Base-by-base conservation (phyloP, 371 early-diverging fungal species). In the Lichtheimia hyalospora region DNA sequence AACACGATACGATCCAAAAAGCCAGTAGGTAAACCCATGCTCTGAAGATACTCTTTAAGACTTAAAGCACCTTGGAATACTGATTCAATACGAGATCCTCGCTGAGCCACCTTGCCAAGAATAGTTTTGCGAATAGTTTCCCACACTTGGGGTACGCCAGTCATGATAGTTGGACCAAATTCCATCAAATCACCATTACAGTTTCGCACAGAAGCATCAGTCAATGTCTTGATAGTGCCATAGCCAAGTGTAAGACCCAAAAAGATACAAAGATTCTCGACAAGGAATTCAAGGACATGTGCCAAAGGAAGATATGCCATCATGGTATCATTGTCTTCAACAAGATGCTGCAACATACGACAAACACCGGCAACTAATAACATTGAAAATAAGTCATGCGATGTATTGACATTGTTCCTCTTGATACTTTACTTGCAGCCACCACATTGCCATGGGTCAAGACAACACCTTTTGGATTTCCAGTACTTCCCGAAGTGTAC, bases 251-350 rank as follows among this genome's bases (percentile, higher is more conserved):
- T 69, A 20, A 83, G 61, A 52, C 94, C 94, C 63, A 75, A 75
- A 62, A 80, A 85, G 27, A 94, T 61, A 64, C 79, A 73, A 21
- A 86, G 72, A 43, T 77, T 71, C 65, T 93, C 89, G 50, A 92
- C 92, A 23, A 88, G 64, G 72, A 91, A 84, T 63, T 93, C 93
- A 60, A 90, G 79, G 12, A 89, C 89, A 79, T 98, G 97, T 27
- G 96, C 94, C 16, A 95, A 76, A 7, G 98, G 99, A 53, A 99
- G 82, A 73, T 95, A 97, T n/a, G 94, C 93, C 52, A 97, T 80
- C 73, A 96, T 78, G 6, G 75, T 68, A 63, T 89, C 90, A 27
- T 79, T 74, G 40, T 58, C 68, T 23, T 63, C 66, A 16, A 75
- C 27, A 12, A 76, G 28, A 57, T 70, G 66, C 43, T 69, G 70